Evolutionary conservation across 2,329 filamentous ascomycete genomes (phyloP).

Genomic region (Cadophora luteo-olivacea): DNA sequence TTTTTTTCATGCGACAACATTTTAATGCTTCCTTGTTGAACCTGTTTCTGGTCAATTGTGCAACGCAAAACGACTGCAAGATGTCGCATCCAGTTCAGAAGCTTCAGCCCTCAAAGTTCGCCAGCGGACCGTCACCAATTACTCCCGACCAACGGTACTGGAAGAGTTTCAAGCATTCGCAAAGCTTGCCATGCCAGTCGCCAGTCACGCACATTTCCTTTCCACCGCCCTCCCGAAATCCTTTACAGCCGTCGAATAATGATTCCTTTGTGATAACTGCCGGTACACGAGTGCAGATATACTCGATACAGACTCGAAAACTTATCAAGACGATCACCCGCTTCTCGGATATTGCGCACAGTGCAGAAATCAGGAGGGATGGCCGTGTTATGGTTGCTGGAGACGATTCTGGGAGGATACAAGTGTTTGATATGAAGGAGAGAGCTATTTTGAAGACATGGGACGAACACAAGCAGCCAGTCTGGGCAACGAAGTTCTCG

Average conservation of each 20-base stretch:
- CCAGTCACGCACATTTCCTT: slow-evolving; percentile 90
- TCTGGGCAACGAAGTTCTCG: slow-evolving; percentile 93
- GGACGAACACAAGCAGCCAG: slow-evolving; percentile 91
- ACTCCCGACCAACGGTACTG: slow-evolving; percentile 96
- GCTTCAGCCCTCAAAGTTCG: slow-evolving; percentile 69
- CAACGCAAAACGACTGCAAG: slow-evolving; percentile 21
- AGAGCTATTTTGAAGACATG: slow-evolving; percentile 94
- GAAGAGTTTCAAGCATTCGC: slow-evolving; percentile 91
- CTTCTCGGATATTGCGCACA: slow-evolving; percentile 90
- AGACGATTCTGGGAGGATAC: slow-evolving; percentile 89
- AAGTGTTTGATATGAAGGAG: slow-evolving; percentile 92
- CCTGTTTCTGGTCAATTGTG: slow-evolving; percentile 17
- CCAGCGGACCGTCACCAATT: slow-evolving; percentile 79
- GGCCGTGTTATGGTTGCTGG: slow-evolving; percentile 89
- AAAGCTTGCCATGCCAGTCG: slow-evolving; percentile 88
- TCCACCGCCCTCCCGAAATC: slow-evolving; percentile 55
- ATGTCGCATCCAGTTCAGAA: slow-evolving; percentile 24
- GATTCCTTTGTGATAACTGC: slow-evolving; percentile 94
- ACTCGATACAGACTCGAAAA: slow-evolving; percentile 90
- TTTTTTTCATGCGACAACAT: slow-evolving; percentile 7
- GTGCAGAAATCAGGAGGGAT: slow-evolving; percentile 87
- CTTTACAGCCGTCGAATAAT: slow-evolving; percentile 53
- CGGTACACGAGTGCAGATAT: slow-evolving; percentile 90
- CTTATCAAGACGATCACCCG: slow-evolving; percentile 92
- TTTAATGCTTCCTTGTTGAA: slow-evolving; percentile 3